Evolutionary conservation across 257 asterid species (phyloP), one percentile per base, ranked within the genome.

Genomic region (Rehmannia glutinosa): DNA sequence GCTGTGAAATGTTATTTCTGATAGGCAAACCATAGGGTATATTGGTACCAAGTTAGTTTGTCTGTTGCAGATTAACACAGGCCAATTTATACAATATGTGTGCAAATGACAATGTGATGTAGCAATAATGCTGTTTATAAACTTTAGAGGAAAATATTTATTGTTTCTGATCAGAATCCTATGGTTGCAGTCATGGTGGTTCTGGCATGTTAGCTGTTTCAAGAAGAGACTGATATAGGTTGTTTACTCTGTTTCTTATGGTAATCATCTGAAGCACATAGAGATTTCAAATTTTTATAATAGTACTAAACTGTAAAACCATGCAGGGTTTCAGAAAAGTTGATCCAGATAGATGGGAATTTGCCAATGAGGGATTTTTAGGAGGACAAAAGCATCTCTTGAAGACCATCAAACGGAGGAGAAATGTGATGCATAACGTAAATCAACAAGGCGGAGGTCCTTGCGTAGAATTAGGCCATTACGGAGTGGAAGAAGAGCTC

Each of bases 281-380:
- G 45, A 8, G 3, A 11, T 41, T 72, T 60, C 5, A 5, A 33
- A 8, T 24, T 71, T 57, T 69, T 45, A 19, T n/a, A 57, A 28
- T 13, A 17, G 24, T 43, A 78, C 80, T 82, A 65, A 73, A 57
- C 30, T 8, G 0, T 2, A 1, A 19, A 30, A 60, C 20, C 6
- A 2, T 75, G 83, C 91, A 94, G 99, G 99, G 99, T 16, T 94
- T 94, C 33, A 76, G 87, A 64, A 94, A 94, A 73, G 96, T 91
- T 43, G 97, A 91, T 73, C 91, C 97, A 0, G 98, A 91, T 17
- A 80, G 89, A 75, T 94, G 98, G 98, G 97, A 94, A 63, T 94
- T 94, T 51, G 99, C 99, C 0, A 89, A 89, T 56, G 97, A 86
- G 80, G 96, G 98, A 1, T 94, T 91, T 45, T 77, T 94, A 38